Evolutionary conservation across 23 red algal genomes (phyloP).

Genomic region (Gracilaria domingensis): DNA sequence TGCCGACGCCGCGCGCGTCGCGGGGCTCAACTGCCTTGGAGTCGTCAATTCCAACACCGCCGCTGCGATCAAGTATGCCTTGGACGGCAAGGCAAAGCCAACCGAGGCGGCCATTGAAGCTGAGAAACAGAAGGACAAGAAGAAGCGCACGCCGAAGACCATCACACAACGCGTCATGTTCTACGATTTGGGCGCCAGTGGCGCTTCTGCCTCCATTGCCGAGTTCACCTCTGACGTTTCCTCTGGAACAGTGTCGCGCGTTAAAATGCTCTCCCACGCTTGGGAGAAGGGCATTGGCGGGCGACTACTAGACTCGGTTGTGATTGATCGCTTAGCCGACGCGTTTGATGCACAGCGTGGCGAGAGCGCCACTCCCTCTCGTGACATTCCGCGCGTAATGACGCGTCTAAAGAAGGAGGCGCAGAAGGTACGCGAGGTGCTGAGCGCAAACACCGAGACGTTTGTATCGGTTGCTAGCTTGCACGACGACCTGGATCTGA

Average conservation of each 20-base stretch:
- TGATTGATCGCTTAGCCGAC: constrained; percentile 67
- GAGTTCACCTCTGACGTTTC: constrained; percentile 77
- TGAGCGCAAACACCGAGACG: constrained; percentile 89
- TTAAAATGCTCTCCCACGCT: constrained; percentile 86
- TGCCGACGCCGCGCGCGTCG: constrained; percentile 76
- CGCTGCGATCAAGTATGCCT: constrained; percentile 84
- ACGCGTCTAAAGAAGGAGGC: constrained; percentile 86
- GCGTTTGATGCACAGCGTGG: constrained; percentile 75
- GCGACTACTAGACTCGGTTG: constrained; percentile 67
- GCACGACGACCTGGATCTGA: constrained; percentile 76
- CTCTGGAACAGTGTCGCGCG: constrained; percentile 27
- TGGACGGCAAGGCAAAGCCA: constrained; percentile 79
- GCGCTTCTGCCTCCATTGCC: constrained; percentile 76
- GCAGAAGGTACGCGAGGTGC: constrained; percentile 84
- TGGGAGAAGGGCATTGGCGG: constrained; percentile 81
- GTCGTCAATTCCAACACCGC: constrained; percentile 91
- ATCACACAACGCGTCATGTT: constrained; percentile 86
- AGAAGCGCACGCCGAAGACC: constrained; percentile 61
- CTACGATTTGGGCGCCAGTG: constrained; percentile 83
- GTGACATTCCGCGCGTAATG: constrained; percentile 79
- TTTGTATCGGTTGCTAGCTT: constrained; percentile 67
- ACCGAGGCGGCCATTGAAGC: constrained; percentile 56
- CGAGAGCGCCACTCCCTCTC: constrained; percentile 37
- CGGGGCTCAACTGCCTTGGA: constrained; percentile 76
- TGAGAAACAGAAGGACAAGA: constrained; percentile 67